phyloP scores from a whole-genome alignment of 805 yeast genomes.

The Saccharomycopsis guyanensis region DNA sequence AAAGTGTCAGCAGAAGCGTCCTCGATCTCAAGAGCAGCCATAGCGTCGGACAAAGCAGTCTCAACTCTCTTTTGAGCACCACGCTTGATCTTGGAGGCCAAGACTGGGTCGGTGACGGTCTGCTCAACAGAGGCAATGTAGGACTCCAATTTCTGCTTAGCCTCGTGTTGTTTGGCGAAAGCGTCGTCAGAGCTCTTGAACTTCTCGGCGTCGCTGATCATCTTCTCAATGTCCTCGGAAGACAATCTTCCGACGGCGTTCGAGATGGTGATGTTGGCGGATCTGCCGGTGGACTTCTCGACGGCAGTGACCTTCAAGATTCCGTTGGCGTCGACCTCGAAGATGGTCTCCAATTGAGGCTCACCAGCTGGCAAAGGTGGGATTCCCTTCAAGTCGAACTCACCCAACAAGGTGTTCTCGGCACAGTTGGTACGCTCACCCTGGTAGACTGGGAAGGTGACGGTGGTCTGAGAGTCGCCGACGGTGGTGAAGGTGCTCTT shows the following conservation, averaged over 20 bases:
- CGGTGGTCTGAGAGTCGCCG: conserved; percentile 98
- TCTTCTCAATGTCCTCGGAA: conserved; percentile 93
- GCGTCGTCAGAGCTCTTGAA: conserved; percentile 99
- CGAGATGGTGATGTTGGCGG: conserved; percentile 97
- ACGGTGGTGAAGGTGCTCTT: conserved; percentile 98
- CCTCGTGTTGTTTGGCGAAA: conserved; percentile 99
- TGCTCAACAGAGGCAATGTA: conserved; percentile 94
- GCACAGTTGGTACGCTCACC: conserved; percentile 99
- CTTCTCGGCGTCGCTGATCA: conserved; percentile 97
- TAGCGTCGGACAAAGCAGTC: conserved; percentile 95
- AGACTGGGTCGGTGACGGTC: conserved; percentile 96
- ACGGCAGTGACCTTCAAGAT: conserved; percentile 98
- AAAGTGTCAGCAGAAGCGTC: conserved; percentile 87
- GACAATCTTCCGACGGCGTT: conserved; percentile 99
- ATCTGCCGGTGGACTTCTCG: conserved; percentile 97
- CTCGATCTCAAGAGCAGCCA: conserved; percentile 95
- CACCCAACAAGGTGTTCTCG: conserved; percentile 97
- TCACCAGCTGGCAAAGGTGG: conserved; percentile 99
- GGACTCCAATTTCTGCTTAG: conserved; percentile 98
- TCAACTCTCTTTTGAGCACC: conserved; percentile 96
- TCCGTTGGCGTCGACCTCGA: conserved; percentile 99
- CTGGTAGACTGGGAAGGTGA: conserved; percentile 98
- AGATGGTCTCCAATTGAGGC: conserved; percentile 98
- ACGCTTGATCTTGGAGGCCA: conserved; percentile 95
- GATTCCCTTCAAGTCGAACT: conserved; percentile 95